Conservation (phyloP, 306 rosid species). For the Mimosa pudica region DNA sequence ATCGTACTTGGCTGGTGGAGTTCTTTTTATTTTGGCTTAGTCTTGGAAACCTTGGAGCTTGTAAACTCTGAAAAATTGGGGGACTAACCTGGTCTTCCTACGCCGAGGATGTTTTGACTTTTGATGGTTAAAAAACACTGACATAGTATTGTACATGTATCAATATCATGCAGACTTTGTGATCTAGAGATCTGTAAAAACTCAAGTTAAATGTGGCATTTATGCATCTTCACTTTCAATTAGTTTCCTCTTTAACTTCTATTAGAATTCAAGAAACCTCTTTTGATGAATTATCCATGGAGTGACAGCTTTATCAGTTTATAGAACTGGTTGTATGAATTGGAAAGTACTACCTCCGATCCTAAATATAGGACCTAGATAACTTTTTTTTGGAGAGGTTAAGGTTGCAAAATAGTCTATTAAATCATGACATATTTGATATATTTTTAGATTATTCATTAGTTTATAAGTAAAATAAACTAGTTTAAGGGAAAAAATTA, state of each 20-base stretch:
- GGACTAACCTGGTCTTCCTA: neutral
- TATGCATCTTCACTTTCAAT: conserved; percentile 1
- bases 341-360: no score
- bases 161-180: neutral
- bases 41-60: neutral
- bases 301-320: conserved; percentile 8
- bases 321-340: conserved; percentile 11
- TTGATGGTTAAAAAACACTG: neutral
- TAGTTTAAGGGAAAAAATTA: no score
- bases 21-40: neutral
- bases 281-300: conserved; percentile 14
- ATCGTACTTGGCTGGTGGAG: neutral
- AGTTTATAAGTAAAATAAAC: no score
- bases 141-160: neutral
- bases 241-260: neutral
- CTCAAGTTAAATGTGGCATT: conserved; percentile 13
- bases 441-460: no score
- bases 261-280: neutral
- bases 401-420: no score
- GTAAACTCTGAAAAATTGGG: neutral
- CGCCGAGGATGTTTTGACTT: neutral
- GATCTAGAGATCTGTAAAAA: neutral
- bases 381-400: no score
- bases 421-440: no score
- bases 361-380: no score